phyloP scores from a whole-genome alignment of 1,139 yeast species.

The Zygosaccharomyces pseudobailii region DNA sequence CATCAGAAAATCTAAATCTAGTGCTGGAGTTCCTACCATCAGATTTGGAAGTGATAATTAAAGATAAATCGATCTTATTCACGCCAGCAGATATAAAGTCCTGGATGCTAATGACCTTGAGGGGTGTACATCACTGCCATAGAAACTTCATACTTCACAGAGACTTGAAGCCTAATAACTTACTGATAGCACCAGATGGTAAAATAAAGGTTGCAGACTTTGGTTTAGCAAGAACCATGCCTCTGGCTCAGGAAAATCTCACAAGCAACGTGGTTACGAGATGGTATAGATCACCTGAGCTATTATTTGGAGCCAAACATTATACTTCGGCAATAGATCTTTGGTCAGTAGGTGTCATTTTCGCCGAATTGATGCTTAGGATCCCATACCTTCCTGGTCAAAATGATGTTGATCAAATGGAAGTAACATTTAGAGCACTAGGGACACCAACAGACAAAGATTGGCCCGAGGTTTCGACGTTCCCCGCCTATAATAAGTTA shows the following conservation, averaged over 20 bases:
- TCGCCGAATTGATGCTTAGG: constrained; percentile 92
- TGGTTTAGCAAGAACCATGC: constrained; percentile 84
- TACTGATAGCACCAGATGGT: constrained; percentile 81
- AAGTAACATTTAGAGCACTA: constrained; percentile 84
- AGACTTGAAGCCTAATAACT: constrained; percentile 78
- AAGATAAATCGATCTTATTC: constrained; percentile 72
- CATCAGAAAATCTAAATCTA: constrained; percentile 66
- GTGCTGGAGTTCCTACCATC: constrained; percentile 90
- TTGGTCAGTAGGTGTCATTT: constrained; percentile 95
- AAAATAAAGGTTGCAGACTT: constrained; percentile 92
- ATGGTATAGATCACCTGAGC: constrained; percentile 96
- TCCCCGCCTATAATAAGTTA: constrained; percentile 71
- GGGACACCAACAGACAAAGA: constrained; percentile 92
- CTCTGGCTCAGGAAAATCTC: constrained; percentile 71
- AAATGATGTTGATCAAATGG: constrained; percentile 84
- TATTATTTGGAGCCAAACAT: constrained; percentile 81
- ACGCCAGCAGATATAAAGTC: constrained; percentile 85
- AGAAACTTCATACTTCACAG: constrained; percentile 85
- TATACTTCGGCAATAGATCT: constrained; percentile 85
- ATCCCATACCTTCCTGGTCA: constrained; percentile 93
- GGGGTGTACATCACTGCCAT: constrained; percentile 96
- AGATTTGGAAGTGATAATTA: constrained; percentile 84
- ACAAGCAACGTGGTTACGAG: constrained; percentile 94
- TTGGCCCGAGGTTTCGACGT: constrained; percentile 86
- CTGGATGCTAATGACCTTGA: constrained; percentile 88